phyloP scores from a whole-genome alignment of 2,329 filamentous ascomycete species.

The Aspergillus neotritici region DNA sequence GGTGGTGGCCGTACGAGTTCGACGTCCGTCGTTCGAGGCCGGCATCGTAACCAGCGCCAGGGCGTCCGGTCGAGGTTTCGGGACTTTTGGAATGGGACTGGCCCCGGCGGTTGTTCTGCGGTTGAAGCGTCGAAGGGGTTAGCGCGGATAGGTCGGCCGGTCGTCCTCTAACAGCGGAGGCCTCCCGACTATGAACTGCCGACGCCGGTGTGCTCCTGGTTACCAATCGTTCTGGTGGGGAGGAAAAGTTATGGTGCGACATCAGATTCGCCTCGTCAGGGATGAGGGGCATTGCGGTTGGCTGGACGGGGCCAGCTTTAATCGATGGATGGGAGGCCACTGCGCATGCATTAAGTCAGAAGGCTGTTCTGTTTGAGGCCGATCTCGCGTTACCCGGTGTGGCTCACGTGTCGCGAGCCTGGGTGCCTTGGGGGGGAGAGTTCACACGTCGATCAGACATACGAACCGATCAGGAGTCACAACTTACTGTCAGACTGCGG shows the following conservation, averaged over 20 bases:
- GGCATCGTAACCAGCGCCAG: slow-evolving; percentile 32
- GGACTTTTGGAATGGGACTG: slow-evolving; percentile 42
- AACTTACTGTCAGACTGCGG: slow-evolving; percentile 18
- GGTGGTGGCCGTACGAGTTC: slow-evolving; percentile 74
- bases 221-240: slow-evolving; percentile 34
- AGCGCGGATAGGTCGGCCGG: slow-evolving; percentile 31
- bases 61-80: slow-evolving; percentile 31
- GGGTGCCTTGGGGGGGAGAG: not conserved
- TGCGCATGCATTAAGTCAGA: slow-evolving; percentile 15
- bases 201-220: slow-evolving; percentile 34
- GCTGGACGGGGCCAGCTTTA: slow-evolving; percentile 34
- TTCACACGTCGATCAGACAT: not conserved
- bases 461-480: slow-evolving; percentile 6
- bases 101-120: slow-evolving; percentile 30
- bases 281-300: slow-evolving; percentile 36
- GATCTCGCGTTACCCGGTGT: not conserved
- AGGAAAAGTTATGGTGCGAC: slow-evolving; percentile 35
- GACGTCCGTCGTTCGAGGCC: slow-evolving; percentile 39
- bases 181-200: slow-evolving; percentile 40
- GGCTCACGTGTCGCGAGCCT: not conserved
- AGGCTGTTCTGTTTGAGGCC: not conserved
- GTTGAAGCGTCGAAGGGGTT: slow-evolving; percentile 32
- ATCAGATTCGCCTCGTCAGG: slow-evolving; percentile 34
- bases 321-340: slow-evolving; percentile 37
- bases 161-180: slow-evolving; percentile 41